Evolutionary conservation across 352 stramenopile species (phyloP), one percentile per base, ranked within the genome.

Genomic region (Phytophthora pini): DNA sequence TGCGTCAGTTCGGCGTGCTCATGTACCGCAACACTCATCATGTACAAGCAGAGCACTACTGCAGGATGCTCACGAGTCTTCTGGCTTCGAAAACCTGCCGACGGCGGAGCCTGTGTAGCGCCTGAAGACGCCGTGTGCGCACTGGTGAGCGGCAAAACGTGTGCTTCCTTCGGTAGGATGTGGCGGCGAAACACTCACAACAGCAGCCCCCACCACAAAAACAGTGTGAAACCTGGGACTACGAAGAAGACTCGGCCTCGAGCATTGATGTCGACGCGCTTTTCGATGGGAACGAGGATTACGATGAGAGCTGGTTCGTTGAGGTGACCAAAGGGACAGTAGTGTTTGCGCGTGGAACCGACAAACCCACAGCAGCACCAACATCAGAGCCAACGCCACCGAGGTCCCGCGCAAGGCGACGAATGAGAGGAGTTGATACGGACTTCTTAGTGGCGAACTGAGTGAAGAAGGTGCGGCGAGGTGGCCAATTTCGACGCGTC

Each of bases 391-490:
- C 48, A n/a, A 51, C 59, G 26, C 40, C 59, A 27, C 17, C 17
- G 17, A 20, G 17, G 17, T 20, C 17, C 17, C 17, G 17, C 17
- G 17, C 17, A 20, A 20, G 17, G 17, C 17, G 0, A 20, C 17
- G 17, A 20, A 20, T 20, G 17, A 20, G 17, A 20, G 17, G 17
- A 20, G 17, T 20, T 20, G 17, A 20, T 20, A 20, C 17, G 17
- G 17, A 20, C 17, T 20, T 20, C 17, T 20, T 20, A 68, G 82
- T 50, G 53, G 61, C 27, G 80, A 88, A 10, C 56, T 91, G 13
- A 67, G 78, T 89, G 55, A 75, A 78, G 61, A 85, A 85, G 69
- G 71, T 86, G 45, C 31, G 57, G 47, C 26, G 67, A 70, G 12
- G 65, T 81, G 45, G 36, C 50, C 66, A 45, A 61, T 46, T 88